Percentiles rank a stretch among this genome's conserved stretches.
These are phyloP conservation scores for Fulvia fulva DNA, from an alignment of 2,329 filamentous ascomycete genomes.

Conservation along the genomic window DNA sequence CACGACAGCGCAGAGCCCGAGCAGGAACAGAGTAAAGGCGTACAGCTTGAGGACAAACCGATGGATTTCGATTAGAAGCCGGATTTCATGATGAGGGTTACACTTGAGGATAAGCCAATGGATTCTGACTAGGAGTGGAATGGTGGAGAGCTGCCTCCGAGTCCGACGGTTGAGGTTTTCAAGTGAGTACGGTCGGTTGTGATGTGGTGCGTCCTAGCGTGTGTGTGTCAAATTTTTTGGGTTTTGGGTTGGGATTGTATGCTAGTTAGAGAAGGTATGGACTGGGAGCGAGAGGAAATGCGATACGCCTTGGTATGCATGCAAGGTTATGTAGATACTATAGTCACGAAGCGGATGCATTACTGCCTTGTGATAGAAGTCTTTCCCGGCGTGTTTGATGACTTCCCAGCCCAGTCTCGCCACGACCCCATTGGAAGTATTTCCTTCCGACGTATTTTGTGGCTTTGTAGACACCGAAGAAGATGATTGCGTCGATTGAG, in stretches of 20 bases:
- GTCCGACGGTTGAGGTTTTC: neutral
- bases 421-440: constrained; percentile 22
- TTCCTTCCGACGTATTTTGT: constrained; percentile 16
- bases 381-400: neutral
- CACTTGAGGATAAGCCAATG: constrained; percentile 72
- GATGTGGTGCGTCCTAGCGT: neutral
- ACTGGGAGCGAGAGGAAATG: neutral
- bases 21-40: constrained; percentile 48
- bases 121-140: constrained; percentile 55
- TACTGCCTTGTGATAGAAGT: neutral
- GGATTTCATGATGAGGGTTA: constrained; percentile 46
- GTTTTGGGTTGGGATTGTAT: neutral
- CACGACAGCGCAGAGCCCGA: constrained; percentile 22
- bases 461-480: constrained; percentile 18
- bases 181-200: neutral
- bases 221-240: neutral
- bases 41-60: constrained; percentile 68
- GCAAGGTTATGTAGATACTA: constrained; percentile 5
- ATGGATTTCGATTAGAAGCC: constrained; percentile 63
- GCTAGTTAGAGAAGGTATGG: neutral
- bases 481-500: constrained; percentile 18
- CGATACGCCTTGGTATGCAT: neutral
- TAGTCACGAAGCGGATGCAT: constrained; percentile 2
- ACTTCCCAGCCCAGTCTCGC: constrained; percentile 6
- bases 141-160: constrained; percentile 6